A percentile compares a stretch with the other conserved stretches of the same genome.
These are phyloP conservation scores for Symbiotaphrina buchneri DNA, from an alignment of 495 filamentous ascomycete species.

Conservation along the genomic window DNA sequence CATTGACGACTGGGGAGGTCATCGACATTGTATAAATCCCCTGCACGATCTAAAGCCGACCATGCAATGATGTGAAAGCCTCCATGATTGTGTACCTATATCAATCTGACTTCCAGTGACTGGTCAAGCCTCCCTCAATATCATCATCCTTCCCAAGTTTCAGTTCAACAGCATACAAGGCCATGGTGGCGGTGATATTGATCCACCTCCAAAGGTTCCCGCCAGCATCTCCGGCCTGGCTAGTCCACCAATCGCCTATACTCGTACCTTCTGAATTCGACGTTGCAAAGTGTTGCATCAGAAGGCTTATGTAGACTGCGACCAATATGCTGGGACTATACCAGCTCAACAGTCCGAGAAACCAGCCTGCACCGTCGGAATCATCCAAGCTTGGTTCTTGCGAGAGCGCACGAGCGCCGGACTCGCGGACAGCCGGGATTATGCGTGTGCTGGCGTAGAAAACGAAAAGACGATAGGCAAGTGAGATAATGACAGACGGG, in stretches of 20 bases:
- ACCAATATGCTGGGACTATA: conserved; percentile 86
- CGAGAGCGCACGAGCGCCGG: conserved; percentile 57
- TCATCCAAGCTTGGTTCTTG: conserved; percentile 73
- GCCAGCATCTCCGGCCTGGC: conserved; percentile 50
- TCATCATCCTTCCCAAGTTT: conserved; percentile 64
- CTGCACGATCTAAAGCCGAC: too few species aligned
- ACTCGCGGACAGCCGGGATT: conserved; percentile 77
- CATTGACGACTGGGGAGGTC: too few species aligned
- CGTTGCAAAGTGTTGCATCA: conserved; percentile 84
- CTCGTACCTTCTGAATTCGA: conserved; percentile 23
- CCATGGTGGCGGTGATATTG: conserved; percentile 73
- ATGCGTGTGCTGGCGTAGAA: conserved; percentile 92
- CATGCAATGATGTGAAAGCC: too few species aligned
- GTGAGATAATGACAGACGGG: conserved; percentile 79
- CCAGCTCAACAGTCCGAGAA: conserved; percentile 67
- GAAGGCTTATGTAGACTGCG: conserved; percentile 84
- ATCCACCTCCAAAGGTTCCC: conserved; percentile 85
- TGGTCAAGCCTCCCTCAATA: conserved; percentile 39
- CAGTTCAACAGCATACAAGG: conserved; percentile 70
- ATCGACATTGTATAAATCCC: too few species aligned
- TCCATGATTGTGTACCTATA: too few species aligned
- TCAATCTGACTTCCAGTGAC: conserved; percentile 90
- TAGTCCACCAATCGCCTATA: conserved; percentile 42
- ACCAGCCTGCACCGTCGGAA: conserved; percentile 52
- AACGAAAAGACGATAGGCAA: conserved; percentile 79